A percentile compares a stretch with the other conserved stretches of the same genome.
Conservation (phyloP, 2,329 filamentous ascomycete species). For the Aspergillus fumigatiaffinis region DNA sequence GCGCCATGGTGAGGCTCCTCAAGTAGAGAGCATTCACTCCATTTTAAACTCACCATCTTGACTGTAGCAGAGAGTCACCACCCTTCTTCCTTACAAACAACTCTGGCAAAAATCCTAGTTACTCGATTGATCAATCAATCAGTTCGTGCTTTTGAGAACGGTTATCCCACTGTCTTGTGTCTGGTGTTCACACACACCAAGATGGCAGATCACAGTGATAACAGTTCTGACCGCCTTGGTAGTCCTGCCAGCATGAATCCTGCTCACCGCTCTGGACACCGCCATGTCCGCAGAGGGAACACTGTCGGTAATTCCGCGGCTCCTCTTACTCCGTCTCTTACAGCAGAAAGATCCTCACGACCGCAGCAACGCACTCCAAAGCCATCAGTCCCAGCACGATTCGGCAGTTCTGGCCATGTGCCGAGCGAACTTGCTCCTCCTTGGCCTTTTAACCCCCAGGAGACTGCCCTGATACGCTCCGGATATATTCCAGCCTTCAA, state of each 20-base stretch:
- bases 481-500: conserved; percentile 21
- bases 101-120: not conserved
- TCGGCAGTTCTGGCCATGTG: conserved; percentile 15
- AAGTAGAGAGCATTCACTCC: conserved; percentile 6
- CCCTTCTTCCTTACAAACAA: conserved; percentile 2
- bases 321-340: not conserved
- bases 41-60: conserved; percentile 26
- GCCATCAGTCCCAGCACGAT: not conserved
- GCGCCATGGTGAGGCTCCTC: not conserved
- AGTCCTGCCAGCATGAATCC: conserved; percentile 18
- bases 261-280: conserved; percentile 15
- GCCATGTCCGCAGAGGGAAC: conserved; percentile 1
- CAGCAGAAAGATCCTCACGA: not conserved
- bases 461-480: conserved; percentile 19
- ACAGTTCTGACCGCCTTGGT: conserved; percentile 16
- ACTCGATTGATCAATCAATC: not conserved
- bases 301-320: not conserved
- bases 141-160: not conserved
- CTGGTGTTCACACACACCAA: not conserved
- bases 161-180: not conserved
- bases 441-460: conserved; percentile 20
- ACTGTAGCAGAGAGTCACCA: conserved; percentile 1
- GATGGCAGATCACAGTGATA: conserved; percentile 12
- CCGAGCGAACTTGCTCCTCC: conserved; percentile 13
- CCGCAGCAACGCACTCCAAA: not conserved